Conservation (phyloP, 148 eudicot species). For the Diospyros lotus region DNA sequence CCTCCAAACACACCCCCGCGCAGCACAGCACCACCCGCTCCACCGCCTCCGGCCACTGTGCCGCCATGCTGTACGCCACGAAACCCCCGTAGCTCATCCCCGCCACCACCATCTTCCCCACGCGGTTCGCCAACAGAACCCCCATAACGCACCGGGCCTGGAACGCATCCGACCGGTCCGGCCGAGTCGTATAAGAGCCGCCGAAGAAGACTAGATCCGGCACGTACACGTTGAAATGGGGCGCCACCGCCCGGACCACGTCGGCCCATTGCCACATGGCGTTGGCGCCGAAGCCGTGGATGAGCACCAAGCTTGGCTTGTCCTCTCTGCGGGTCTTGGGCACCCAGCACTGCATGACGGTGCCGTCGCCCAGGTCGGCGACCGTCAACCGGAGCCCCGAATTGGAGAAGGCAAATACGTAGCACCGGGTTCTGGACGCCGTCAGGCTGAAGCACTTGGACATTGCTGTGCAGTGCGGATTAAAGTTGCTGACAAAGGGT, state of each 20-base stretch:
- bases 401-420: slow-evolving; percentile 32
- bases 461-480: slow-evolving; percentile 20
- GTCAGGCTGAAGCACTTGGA: slow-evolving; percentile 60
- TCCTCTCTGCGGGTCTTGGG: slow-evolving; percentile 44
- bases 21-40: slow-evolving; percentile 72
- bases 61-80: slow-evolving; percentile 76
- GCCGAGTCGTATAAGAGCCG: slow-evolving; percentile 55
- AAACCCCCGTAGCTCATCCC: slow-evolving; percentile 93
- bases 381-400: slow-evolving; percentile 61
- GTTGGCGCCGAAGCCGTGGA: slow-evolving; percentile 86
- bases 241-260: slow-evolving; percentile 26
- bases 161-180: slow-evolving; percentile 63
- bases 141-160: slow-evolving; percentile 73
- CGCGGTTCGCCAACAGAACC: slow-evolving; percentile 47
- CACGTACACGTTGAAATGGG: slow-evolving; percentile 70
- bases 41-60: slow-evolving; percentile 36
- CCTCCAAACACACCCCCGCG: slow-evolving; percentile 72
- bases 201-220: slow-evolving; percentile 90
- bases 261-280: slow-evolving; percentile 75
- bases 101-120: slow-evolving; percentile 37
- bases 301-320: slow-evolving; percentile 53
- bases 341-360: slow-evolving; percentile 73
- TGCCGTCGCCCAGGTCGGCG: slow-evolving; percentile 66
- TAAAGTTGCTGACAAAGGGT: no score
- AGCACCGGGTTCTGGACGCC: slow-evolving; percentile 37